phyloP scores from a whole-genome alignment of 2,329 filamentous ascomycete species.

The Fusarium luffae region DNA sequence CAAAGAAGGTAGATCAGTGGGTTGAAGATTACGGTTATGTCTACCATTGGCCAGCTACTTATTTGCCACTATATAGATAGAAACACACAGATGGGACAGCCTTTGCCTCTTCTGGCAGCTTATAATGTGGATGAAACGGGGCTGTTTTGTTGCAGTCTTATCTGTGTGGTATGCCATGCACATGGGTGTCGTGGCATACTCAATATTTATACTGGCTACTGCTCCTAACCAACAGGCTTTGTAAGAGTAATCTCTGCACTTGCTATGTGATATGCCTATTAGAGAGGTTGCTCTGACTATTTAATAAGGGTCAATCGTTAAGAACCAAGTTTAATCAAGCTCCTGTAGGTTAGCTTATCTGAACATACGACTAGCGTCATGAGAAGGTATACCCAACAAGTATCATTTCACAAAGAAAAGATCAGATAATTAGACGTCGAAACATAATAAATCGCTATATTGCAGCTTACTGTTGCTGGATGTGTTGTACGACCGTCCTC shows the following conservation, averaged over 20 bases:
- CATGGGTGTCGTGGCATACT: background rate
- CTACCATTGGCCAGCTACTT: background rate
- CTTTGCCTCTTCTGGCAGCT: background rate
- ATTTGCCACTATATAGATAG: conserved; percentile 3
- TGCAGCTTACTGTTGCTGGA: background rate
- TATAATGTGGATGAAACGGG: background rate
- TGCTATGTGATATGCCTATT: background rate
- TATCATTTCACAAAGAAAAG: too few relatives aligned
- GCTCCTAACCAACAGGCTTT: background rate
- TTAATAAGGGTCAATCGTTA: background rate
- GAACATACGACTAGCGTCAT: background rate
- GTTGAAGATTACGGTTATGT: background rate
- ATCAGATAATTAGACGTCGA: background rate
- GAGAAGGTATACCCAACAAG: background rate
- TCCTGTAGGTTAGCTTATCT: background rate
- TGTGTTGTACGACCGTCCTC: background rate
- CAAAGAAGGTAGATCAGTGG: background rate
- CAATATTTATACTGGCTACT: background rate
- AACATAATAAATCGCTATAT: background rate
- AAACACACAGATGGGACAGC: background rate
- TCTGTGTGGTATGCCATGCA: too few relatives aligned
- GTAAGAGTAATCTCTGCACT: background rate
- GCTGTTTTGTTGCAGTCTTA: background rate
- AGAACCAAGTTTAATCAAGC: background rate
- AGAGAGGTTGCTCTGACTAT: too few relatives aligned